These are phyloP conservation scores for Peronospora farinosa DNA, from an alignment of 352 stramenopile species.

Conservation along the genomic window DNA sequence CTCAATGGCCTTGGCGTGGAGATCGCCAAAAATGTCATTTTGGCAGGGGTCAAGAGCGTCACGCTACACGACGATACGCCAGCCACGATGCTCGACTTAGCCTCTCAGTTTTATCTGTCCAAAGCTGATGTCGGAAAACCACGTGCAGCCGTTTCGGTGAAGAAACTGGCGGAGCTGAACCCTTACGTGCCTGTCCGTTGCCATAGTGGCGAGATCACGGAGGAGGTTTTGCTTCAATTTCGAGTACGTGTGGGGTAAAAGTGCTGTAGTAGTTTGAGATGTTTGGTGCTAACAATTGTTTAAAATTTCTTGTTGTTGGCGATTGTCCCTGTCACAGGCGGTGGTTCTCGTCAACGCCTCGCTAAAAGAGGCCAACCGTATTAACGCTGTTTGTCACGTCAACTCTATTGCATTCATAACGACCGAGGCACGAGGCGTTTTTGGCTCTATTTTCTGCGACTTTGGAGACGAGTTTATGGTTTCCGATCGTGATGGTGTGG, in stretches of 20 bases:
- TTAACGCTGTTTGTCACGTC: conserved; percentile 82
- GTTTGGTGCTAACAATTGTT: conserved; percentile 6
- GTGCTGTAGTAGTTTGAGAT: not conserved
- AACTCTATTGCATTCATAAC: conserved; percentile 90
- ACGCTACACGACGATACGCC: conserved; percentile 91
- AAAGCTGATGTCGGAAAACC: conserved; percentile 82
- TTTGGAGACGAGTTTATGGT: conserved; percentile 95
- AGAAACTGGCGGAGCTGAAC: conserved; percentile 94
- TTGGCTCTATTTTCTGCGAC: conserved; percentile 96
- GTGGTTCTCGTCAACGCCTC: conserved; percentile 85
- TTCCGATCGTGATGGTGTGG: conserved; percentile 91
- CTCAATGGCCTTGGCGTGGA: conserved; percentile 94
- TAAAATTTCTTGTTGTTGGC: not conserved
- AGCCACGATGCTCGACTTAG: conserved; percentile 83
- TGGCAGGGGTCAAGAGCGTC: conserved; percentile 93
- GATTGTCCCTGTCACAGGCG: conserved; percentile 27
- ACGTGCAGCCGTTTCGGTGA: conserved; percentile 79
- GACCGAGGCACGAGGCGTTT: conserved; percentile 89
- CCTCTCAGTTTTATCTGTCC: conserved; percentile 94
- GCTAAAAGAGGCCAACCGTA: conserved; percentile 56
- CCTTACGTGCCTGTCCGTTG: conserved; percentile 89
- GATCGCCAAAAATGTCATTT: conserved; percentile 98
- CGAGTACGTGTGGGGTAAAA: conserved; percentile 39
- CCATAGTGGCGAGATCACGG: conserved; percentile 59
- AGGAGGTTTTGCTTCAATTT: conserved; percentile 64